phyloP scores from a whole-genome alignment of 169 alveolate species.

The Plasmodium vivax region DNA sequence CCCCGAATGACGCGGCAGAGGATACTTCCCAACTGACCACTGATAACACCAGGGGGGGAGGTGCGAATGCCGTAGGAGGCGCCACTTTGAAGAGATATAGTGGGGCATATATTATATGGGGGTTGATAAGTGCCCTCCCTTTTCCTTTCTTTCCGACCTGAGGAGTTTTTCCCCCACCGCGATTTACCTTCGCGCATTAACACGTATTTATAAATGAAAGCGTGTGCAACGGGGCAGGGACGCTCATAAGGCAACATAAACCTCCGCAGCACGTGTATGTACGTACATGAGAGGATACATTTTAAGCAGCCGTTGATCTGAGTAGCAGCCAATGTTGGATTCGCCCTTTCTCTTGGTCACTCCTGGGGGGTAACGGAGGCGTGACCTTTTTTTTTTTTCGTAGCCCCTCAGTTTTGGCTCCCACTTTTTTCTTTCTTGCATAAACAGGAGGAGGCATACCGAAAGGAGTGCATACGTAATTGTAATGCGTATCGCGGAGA shows the following conservation, averaged over 20 bases:
- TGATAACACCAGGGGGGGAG: background rate
- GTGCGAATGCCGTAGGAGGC: background rate
- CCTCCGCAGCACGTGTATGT: background rate
- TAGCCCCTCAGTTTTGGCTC: background rate
- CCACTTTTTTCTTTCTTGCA: background rate
- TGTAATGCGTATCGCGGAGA: background rate
- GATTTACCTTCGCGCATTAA: background rate
- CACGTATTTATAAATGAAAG: background rate
- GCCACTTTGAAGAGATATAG: background rate
- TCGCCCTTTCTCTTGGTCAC: background rate
- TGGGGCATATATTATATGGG: background rate
- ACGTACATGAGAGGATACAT: background rate
- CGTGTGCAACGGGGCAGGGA: background rate
- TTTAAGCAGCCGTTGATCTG: background rate
- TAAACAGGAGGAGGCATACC: background rate
- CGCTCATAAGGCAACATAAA: background rate
- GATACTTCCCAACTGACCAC: background rate
- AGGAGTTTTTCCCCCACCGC: background rate
- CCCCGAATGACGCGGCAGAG: background rate
- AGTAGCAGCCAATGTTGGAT: background rate
- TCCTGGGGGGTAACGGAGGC: background rate
- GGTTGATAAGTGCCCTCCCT: background rate
- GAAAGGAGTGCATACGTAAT: background rate
- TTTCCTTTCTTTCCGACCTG: background rate
- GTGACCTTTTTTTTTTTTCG: background rate